Evolutionary conservation across 108 stramenopile species (phyloP).

Genomic region (Ochromonas danica): DNA sequence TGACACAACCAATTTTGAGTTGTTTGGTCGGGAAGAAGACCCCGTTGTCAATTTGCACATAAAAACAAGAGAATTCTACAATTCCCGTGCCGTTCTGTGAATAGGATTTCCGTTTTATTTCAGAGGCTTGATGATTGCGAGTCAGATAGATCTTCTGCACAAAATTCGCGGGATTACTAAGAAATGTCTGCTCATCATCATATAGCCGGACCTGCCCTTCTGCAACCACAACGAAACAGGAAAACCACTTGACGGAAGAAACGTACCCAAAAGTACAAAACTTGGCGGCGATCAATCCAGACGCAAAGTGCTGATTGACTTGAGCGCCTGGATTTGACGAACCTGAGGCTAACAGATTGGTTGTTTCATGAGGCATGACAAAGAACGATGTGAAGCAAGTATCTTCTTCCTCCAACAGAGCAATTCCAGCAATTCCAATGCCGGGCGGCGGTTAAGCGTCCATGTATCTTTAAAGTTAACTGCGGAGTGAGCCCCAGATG

Average conservation of each 20-base stretch:
- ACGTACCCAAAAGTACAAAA: constrained; percentile 3
- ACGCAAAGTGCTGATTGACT: neutral
- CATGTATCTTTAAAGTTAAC: too few species aligned
- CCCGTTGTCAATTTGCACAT: constrained; percentile 12
- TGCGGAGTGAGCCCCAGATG: too few species aligned
- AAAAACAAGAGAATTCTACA: constrained; percentile 19
- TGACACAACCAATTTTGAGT: constrained; percentile 23
- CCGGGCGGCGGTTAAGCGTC: too few species aligned
- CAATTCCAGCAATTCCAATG: too few species aligned
- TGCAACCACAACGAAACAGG: neutral
- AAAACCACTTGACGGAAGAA: constrained; percentile 2
- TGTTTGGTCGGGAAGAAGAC: constrained; percentile 1
- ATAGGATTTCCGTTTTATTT: neutral
- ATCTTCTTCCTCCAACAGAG: too few species aligned
- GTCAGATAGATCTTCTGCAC: neutral
- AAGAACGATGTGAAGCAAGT: too few species aligned
- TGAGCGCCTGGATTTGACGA: neutral
- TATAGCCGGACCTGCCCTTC: neutral
- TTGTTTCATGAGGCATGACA: too few species aligned
- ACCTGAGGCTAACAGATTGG: too few species aligned
- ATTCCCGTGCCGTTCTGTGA: neutral
- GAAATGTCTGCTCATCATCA: constrained; percentile 2
- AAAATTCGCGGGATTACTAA: neutral
- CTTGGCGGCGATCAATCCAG: neutral
- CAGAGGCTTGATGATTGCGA: neutral